Percentiles rank a stretch among this genome's conserved stretches.
These are phyloP conservation scores for Teratosphaeria epicoccoides DNA, from an alignment of 2,329 filamentous ascomycete species.

Conservation along the genomic window DNA sequence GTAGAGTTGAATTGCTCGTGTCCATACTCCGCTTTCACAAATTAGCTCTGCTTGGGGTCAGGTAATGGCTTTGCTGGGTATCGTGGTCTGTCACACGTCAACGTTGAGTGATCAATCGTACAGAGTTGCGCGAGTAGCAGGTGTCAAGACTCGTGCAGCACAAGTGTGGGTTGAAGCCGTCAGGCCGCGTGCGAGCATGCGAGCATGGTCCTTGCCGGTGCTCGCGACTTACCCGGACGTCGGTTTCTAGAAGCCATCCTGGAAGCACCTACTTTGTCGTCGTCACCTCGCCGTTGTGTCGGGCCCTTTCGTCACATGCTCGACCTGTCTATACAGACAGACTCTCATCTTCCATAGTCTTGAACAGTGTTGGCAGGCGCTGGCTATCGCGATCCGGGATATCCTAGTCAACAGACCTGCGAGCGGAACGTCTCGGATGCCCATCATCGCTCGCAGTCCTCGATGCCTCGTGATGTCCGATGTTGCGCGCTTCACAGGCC, in stretches of 20 bases:
- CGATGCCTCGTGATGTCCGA: neutral
- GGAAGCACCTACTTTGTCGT: neutral
- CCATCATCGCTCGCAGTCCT: neutral
- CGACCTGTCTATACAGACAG: neutral
- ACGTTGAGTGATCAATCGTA: neutral
- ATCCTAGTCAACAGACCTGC: neutral
- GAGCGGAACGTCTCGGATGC: neutral
- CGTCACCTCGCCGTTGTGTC: neutral
- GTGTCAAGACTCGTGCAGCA: neutral
- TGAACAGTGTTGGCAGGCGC: neutral
- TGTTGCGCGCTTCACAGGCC: neutral
- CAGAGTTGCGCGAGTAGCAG: neutral
- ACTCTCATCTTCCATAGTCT: neutral
- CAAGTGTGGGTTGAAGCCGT: neutral
- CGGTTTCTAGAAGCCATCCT: neutral
- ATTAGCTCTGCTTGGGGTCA: too few relatives aligned
- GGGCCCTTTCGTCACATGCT: neutral
- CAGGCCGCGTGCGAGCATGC: neutral
- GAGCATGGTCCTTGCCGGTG: neutral
- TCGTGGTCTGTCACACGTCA: neutral
- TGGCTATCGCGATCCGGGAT: neutral
- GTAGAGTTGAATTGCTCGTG: too few relatives aligned
- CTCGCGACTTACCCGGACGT: neutral
- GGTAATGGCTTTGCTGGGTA: neutral
- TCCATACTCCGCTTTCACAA: too few relatives aligned